A percentile compares a stretch with the other conserved stretches of the same genome.
Evolutionary conservation across 352 stramenopile species (phyloP).

Genomic region (Phytophthora palmivora): DNA sequence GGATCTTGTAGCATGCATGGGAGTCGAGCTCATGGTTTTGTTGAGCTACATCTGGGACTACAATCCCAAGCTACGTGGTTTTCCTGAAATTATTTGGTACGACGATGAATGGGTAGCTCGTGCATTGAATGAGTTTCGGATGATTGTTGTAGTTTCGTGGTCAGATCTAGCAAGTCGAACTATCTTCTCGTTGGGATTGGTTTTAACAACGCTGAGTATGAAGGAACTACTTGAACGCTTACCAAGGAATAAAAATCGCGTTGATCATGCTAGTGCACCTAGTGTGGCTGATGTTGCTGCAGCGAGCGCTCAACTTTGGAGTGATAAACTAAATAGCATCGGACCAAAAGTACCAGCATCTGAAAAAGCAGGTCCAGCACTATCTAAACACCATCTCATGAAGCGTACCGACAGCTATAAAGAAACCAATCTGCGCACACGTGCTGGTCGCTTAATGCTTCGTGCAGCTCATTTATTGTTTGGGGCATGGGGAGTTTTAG

Average conservation of each 20-base stretch:
- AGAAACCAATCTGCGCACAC: neutral
- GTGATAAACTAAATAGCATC: constrained; percentile 1
- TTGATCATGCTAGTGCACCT: neutral
- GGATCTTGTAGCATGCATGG: neutral
- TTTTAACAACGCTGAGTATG: neutral
- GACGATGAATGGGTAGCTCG: constrained; percentile 2
- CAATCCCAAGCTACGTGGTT: neutral
- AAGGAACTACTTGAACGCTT: neutral
- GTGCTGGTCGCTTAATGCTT: neutral
- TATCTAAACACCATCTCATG: neutral
- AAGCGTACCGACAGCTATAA: constrained; percentile 2
- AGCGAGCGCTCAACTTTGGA: neutral
- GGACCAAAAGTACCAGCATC: neutral
- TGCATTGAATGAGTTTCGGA: neutral
- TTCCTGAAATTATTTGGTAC: neutral
- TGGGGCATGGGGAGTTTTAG: constrained; percentile 12
- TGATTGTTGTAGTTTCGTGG: neutral
- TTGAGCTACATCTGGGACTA: neutral
- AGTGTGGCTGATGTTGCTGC: neutral
- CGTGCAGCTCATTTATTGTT: constrained; percentile 15
- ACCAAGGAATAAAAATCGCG: neutral
- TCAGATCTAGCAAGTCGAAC: neutral
- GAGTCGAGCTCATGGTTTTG: neutral
- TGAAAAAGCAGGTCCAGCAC: neutral
- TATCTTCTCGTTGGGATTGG: neutral